A percentile compares a stretch with the other conserved stretches of the same genome.
Conservation (phyloP, 306 rosid genomes). For the Cucumis hystrix region DNA sequence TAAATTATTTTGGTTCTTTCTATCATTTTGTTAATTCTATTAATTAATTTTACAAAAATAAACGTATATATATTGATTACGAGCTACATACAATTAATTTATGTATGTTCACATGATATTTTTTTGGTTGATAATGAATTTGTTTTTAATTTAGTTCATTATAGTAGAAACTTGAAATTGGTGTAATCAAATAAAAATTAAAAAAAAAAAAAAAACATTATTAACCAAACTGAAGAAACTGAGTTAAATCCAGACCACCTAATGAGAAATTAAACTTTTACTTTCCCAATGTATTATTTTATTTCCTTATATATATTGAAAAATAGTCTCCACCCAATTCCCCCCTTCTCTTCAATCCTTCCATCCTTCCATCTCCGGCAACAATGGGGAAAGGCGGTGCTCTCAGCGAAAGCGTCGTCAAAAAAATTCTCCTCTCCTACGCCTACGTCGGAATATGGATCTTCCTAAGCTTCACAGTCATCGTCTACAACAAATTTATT, state of each 20-base stretch:
- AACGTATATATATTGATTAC: too few relatives aligned
- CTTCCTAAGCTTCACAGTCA: slow-evolving; percentile 54
- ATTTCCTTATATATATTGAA: not conserved
- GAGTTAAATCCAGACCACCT: not conserved
- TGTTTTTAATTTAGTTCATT: too few relatives aligned
- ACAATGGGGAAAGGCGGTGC: slow-evolving; percentile 61
- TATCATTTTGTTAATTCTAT: too few relatives aligned
- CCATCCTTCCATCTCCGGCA: not conserved
- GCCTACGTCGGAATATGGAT: slow-evolving; percentile 59
- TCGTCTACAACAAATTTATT: slow-evolving; percentile 70
- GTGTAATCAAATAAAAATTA: too few relatives aligned
- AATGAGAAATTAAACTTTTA: not conserved
- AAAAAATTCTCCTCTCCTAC: slow-evolving; percentile 50
- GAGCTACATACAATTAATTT: too few relatives aligned
- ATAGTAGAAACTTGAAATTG: too few relatives aligned
- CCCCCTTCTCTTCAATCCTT: not conserved
- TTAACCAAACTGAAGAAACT: too few relatives aligned
- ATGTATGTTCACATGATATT: too few relatives aligned
- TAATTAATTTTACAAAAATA: too few relatives aligned
- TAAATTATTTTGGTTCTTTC: too few relatives aligned
- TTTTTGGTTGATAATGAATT: too few relatives aligned
- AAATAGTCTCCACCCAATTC: not conserved
- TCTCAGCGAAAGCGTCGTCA: slow-evolving; percentile 43
- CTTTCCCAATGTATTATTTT: not conserved
- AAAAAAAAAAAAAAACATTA: too few relatives aligned